phyloP scores from a whole-genome alignment of 768 basidiomycete species.

The Suillus luteus region DNA sequence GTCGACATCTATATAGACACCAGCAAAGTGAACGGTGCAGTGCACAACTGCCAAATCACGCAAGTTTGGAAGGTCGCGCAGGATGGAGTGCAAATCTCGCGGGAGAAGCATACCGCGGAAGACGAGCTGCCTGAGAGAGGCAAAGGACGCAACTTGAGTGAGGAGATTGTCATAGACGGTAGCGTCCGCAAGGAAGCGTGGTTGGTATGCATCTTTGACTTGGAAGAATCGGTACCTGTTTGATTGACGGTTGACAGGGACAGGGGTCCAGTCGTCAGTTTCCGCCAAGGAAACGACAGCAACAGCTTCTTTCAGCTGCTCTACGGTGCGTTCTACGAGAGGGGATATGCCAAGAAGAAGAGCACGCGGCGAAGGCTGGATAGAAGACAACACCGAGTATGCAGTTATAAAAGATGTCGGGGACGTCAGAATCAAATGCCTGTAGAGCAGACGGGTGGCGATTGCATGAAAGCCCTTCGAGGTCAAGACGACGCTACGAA shows the following conservation, averaged over 20 bases:
- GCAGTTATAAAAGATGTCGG: constrained; percentile 25
- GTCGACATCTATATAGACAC: constrained; percentile 21
- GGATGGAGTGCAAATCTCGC: constrained; percentile 34
- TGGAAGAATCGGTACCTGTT: constrained; percentile 10
- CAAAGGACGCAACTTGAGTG: constrained; percentile 28
- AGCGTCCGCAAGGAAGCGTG: constrained; percentile 27
- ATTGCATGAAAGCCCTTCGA: constrained; percentile 34
- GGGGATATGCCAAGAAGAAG: constrained; percentile 27
- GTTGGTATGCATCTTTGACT: constrained; percentile 24
- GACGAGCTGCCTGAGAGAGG: constrained; percentile 38
- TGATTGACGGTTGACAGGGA: constrained; percentile 13
- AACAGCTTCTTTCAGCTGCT: constrained; percentile 31
- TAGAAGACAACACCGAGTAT: constrained; percentile 8
- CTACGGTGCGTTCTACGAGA: constrained; percentile 22
- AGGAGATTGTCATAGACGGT: constrained; percentile 29
- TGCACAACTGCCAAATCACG: constrained; percentile 43
- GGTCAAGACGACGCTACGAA: constrained; percentile 34
- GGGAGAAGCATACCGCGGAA: constrained; percentile 42
- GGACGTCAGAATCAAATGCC: constrained; percentile 35
- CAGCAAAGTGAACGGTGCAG: constrained; percentile 32
- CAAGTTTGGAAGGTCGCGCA: constrained; percentile 41
- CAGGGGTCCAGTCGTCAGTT: constrained; percentile 17
- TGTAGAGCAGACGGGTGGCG: constrained; percentile 18
- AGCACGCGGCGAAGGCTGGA: constrained; percentile 16
- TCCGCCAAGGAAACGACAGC: constrained; percentile 21